These are phyloP conservation scores for Metschnikowia rubicola DNA, from an alignment of 805 yeast species.

Conservation along the genomic window DNA sequence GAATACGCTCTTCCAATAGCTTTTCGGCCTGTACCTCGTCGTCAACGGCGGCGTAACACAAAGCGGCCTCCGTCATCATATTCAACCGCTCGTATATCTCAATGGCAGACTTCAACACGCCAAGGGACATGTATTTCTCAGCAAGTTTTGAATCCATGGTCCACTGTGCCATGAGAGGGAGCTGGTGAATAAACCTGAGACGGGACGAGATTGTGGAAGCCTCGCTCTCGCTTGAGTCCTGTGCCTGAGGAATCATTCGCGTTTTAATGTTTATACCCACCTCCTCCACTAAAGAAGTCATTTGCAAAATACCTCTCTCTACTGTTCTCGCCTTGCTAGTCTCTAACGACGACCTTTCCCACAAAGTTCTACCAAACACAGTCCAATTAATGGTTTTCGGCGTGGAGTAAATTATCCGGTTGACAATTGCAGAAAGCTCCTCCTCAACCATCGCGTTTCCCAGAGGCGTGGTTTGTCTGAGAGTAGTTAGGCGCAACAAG, in stretches of 20 bases:
- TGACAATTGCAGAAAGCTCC: conserved; percentile 73
- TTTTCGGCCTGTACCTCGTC: conserved; percentile 63
- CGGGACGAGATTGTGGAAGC: conserved; percentile 47
- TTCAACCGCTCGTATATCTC: conserved; percentile 81
- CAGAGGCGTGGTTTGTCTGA: conserved; percentile 68
- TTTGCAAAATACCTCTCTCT: conserved; percentile 90
- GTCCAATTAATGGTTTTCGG: conserved; percentile 61
- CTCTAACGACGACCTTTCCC: conserved; percentile 88
- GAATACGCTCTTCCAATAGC: conserved; percentile 53
- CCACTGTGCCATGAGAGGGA: conserved; percentile 84
- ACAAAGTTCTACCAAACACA: conserved; percentile 73
- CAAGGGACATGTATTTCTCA: conserved; percentile 79
- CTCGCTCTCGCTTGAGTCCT: conserved; percentile 23
- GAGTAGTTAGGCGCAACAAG: conserved; percentile 59
- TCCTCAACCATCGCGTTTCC: conserved; percentile 72
- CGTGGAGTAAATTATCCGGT: conserved; percentile 58
- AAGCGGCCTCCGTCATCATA: conserved; percentile 77
- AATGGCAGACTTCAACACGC: conserved; percentile 80
- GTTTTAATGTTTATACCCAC: conserved; percentile 64
- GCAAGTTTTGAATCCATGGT: conserved; percentile 77
- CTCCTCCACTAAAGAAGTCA: conserved; percentile 89
- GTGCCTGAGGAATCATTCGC: conserved; percentile 48
- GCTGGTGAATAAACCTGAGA: conserved; percentile 63
- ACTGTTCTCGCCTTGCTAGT: conserved; percentile 78
- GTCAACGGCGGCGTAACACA: conserved; percentile 86